Conservation (phyloP, 306 rosid genomes). For the Glycyrrhiza uralensis region DNA sequence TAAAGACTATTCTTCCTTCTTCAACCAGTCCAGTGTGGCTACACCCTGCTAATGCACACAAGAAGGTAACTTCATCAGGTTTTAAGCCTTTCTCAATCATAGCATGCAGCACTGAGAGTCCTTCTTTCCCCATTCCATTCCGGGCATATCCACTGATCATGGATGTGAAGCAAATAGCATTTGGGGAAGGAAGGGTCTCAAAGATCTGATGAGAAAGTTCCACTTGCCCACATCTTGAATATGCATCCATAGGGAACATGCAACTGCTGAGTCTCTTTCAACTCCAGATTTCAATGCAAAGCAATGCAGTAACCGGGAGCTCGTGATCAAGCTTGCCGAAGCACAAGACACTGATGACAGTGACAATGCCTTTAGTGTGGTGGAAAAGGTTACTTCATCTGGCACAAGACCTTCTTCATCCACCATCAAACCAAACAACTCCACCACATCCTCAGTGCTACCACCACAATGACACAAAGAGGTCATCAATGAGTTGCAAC, state of each 20-base stretch:
- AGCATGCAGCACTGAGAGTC: slow-evolving; percentile 50
- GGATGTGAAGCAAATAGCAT: slow-evolving; percentile 65
- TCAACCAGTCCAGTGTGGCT: slow-evolving; percentile 64
- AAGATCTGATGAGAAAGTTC: slow-evolving; percentile 58
- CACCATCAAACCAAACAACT: slow-evolving; percentile 74
- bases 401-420: slow-evolving; percentile 63
- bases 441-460: slow-evolving; percentile 56
- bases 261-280: slow-evolving; percentile 51
- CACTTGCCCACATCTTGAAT: slow-evolving; percentile 64
- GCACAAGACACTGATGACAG: no score
- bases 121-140: slow-evolving; percentile 78
- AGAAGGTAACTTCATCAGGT: slow-evolving; percentile 71
- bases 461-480: slow-evolving; percentile 62
- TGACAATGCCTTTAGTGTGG: slow-evolving; percentile 63
- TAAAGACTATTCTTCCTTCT: slow-evolving; percentile 62
- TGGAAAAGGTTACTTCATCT: slow-evolving; percentile 71
- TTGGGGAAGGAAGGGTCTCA: slow-evolving; percentile 54
- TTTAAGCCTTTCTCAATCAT: slow-evolving; percentile 59
- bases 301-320: slow-evolving; percentile 57
- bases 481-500: slow-evolving; percentile 83
- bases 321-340: slow-evolving; percentile 37
- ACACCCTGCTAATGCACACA: slow-evolving; percentile 74
- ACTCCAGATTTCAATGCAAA: slow-evolving; percentile 70
- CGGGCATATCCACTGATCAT: slow-evolving; percentile 73
- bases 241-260: slow-evolving; percentile 68